Evolutionary conservation across 1,284 basidiomycete genomes (phyloP), one percentile per base, ranked within the genome.

Genomic region (Trametes sp.): DNA sequence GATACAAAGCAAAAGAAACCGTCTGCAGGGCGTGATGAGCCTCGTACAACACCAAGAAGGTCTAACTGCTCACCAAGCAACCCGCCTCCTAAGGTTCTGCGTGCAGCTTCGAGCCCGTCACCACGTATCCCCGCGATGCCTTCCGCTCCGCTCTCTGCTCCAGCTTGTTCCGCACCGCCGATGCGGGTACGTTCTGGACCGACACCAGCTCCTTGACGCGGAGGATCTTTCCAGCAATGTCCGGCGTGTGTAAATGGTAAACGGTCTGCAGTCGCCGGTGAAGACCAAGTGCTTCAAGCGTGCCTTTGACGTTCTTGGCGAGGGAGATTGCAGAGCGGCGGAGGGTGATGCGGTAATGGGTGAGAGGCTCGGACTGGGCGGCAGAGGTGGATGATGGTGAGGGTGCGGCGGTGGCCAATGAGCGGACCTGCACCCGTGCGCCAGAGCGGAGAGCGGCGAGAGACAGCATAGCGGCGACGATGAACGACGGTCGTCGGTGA

Each of bases 291-390:
- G 92, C 84, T 23, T 84, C 82, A 23, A 95, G 82, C 0, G 93
- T 94, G 53, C 84, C 88, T 74, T 92, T 85, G 65, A 87, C 87
- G 70, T 84, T 84, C 60, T 85, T 80, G 0, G 90, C 89, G 33
- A 95, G 84, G 2, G 91, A 88, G 69, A 95, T 95, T 57, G 87
- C 91, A 5, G 93, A 95, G 59, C 94, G 90, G 14, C 85, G 84
- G 19, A 94, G 85, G 24, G 94, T 95, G 68, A 96, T 89, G 81
- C 92, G 91, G 81, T 84, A 95, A 77, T 95, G 90, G 1, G 92
- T 92, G 41, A 80, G 80, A 46, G 81, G 77, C 55, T 75, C 75
- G 52, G 52, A 74, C 44, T 72, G 71, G 16, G 64, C 42, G 24
- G 62, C 71, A 19, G 63, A 23, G 19, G 62, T 19, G 38, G 64